Base-by-base conservation (phyloP, 2,329 filamentous ascomycete genomes). In the Trichophyton benhamiae region DNA sequence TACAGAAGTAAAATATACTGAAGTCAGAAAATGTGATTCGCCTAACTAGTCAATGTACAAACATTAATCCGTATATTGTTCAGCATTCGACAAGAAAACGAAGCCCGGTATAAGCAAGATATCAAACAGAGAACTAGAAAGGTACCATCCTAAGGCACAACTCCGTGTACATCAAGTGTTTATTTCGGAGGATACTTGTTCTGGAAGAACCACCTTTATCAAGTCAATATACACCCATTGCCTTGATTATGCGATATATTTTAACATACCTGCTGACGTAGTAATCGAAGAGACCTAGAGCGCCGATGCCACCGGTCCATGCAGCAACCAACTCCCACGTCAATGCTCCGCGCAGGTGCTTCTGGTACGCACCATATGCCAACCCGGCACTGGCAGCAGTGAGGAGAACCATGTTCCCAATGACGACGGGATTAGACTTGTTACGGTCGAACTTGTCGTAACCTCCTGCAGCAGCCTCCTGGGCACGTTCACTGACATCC, bases 261-360 rank as follows among this genome's bases (percentile, higher is more conserved):
- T 36, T 11, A n/a, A 73, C 77, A 71, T 65, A 80, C 77, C 77
- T 78, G 76, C 77, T 80, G 49, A 77, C 73, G 61, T 74, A 78
- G 67, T 78, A 80, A 67, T 80, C 78, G 33, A 72, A 75, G 2
- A 73, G 70, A 59, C 75, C 76, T 52, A 78, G 71, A 11, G 75
- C 72, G 25, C 76, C 76, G 17, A 80, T 72, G 27, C 70, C 75
- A 8, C 75, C 77, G 36, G 75, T 72, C 65, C 72, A 74, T 6
- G 73, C 63, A 9, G 77, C 76, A 60, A 76, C 72, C 52, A 78
- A 63, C 65, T 78, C 69, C 76, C 76, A 78, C 17, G 77, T 77
- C 63, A 80, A 69, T 64, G 75, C 74, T 46, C 77, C 77, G 60
- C 72, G 68, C 1, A 69, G 63, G 63, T 79, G 75, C 69, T 78